These are phyloP conservation scores for Scytalidium lignicola DNA, from an alignment of 2,329 filamentous ascomycete species.

Conservation along the genomic window DNA sequence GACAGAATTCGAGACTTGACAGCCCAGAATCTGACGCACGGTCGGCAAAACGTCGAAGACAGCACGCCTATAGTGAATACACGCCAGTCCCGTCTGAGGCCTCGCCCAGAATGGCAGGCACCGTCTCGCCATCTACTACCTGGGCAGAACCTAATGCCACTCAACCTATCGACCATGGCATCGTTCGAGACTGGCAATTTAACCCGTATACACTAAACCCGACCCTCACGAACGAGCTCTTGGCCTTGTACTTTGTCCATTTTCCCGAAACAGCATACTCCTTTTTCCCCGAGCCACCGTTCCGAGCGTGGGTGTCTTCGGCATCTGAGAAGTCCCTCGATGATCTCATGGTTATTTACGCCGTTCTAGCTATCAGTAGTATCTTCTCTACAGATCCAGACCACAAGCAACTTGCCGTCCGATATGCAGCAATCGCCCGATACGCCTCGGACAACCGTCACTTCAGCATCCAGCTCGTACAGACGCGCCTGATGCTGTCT, in stretches of 20 bases:
- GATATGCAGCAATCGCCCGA: conserved; percentile 50
- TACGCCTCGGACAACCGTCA: conserved; percentile 49
- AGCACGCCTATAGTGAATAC: conserved; percentile 21
- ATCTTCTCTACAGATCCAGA: conserved; percentile 45
- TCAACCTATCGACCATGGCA: conserved; percentile 10
- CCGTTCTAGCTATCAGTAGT: conserved; percentile 52
- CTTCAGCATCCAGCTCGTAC: conserved; percentile 59
- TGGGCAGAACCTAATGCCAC: conserved; percentile 14
- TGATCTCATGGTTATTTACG: conserved; percentile 56
- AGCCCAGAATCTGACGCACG: conserved; percentile 24
- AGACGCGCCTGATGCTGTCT: conserved; percentile 61
- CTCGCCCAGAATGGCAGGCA: conserved; percentile 20
- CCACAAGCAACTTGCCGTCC: conserved; percentile 36
- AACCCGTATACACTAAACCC: conserved; percentile 50
- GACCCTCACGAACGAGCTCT: conserved; percentile 42
- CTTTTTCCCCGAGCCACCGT: conserved; percentile 50
- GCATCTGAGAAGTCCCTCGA: conserved; percentile 40
- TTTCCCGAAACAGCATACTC: conserved; percentile 49
- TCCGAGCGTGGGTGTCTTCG: conserved; percentile 48
- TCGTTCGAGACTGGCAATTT: conserved; percentile 20
- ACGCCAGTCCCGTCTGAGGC: conserved; percentile 25
- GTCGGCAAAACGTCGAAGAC: conserved; percentile 25
- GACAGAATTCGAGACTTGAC: conserved; percentile 16
- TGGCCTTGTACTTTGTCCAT: conserved; percentile 53
- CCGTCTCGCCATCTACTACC: conserved; percentile 14